A percentile compares a stretch with the other conserved stretches of the same genome.
phyloP scores from a whole-genome alignment of 495 filamentous ascomycete genomes.

The Penicillium turbatum region DNA sequence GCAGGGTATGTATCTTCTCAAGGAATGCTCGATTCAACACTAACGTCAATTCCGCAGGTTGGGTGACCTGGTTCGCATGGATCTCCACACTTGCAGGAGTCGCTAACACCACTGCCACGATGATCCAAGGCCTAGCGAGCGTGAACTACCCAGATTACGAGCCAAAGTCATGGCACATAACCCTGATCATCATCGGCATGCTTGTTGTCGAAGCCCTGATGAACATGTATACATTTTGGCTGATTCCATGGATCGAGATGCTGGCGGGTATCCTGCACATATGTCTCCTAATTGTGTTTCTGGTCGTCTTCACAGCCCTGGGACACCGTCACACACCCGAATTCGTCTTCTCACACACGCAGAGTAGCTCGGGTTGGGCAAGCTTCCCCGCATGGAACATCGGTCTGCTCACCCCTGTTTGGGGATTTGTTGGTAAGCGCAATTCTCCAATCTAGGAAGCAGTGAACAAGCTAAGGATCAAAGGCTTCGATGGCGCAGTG shows the following conservation, averaged over 20 bases:
- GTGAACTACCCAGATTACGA: conserved; percentile 32
- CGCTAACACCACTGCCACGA: conserved; percentile 24
- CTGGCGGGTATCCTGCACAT: conserved; percentile 35
- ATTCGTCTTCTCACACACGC: conserved; percentile 20
- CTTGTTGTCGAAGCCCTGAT: conserved; percentile 15
- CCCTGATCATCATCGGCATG: conserved; percentile 17
- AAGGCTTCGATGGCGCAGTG: conserved; percentile 23
- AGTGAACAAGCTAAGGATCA: not conserved
- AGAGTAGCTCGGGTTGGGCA: conserved; percentile 32
- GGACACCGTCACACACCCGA: conserved; percentile 11
- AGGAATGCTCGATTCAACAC: not conserved
- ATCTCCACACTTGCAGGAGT: conserved; percentile 13
- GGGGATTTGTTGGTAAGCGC: conserved; percentile 22
- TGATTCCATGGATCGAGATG: conserved; percentile 36
- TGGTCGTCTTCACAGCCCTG: conserved; percentile 18
- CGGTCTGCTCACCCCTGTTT: conserved; percentile 33
- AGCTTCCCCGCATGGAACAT: conserved; percentile 32
- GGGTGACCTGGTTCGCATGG: conserved; percentile 16
- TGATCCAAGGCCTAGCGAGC: conserved; percentile 37
- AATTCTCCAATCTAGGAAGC: not conserved
- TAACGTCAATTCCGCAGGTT: conserved; percentile 1
- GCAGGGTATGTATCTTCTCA: conserved; percentile 15
- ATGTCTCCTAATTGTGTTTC: conserved; percentile 29
- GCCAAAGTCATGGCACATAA: conserved; percentile 17
- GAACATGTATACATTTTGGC: conserved; percentile 20